Base-by-base conservation (phyloP, 2,329 filamentous ascomycete species). In the Sphaerostilbella broomeana region DNA sequence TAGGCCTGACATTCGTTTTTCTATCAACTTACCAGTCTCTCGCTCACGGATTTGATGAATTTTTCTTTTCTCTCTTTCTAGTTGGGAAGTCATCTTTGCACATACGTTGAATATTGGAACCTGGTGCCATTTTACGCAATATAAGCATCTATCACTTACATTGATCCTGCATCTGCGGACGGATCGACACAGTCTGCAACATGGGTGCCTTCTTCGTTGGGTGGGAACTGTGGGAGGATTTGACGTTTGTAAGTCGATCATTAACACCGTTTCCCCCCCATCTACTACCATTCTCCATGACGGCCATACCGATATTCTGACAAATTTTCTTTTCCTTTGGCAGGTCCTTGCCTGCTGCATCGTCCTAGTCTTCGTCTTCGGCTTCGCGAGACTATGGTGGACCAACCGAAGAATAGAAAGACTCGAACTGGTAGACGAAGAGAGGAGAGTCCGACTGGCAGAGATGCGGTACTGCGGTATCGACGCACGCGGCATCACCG, bases 151-250 rank as follows among this genome's bases (percentile, higher is more conserved):
- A n/a, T n/a, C n/a, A n/a, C n/a, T n/a, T n/a, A n/a, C n/a, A n/a
- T n/a, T n/a, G n/a, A n/a, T n/a, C n/a, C n/a, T n/a, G n/a, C n/a
- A n/a, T n/a, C n/a, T n/a, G n/a, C n/a, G n/a, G n/a, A n/a, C n/a
- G n/a, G n/a, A n/a, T n/a, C n/a, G n/a, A n/a, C n/a, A n/a, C n/a
- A n/a, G n/a, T n/a, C n/a, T n/a, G 28, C 45, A 38, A 48, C 34
- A 63, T 61, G 54, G 53, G 48, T 35, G 58, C 54, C 26, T 86
- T 87, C 61, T 86, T 84, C 61, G 54, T 68, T 28, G 70, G 65
- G 35, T 94, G 87, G 88, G 68, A 75, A 51, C 66, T 92, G 53
- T 95, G 88, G 88, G 78, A 92, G 70, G 80, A 94, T 67, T 81
- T 95, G 79, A 85, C 81, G 38, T 86, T 94, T 67, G 88, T 94